A percentile compares a stretch with the other conserved stretches of the same genome.
These are phyloP conservation scores for Sugiyamaella qingdaonensis DNA, from an alignment of 805 yeast genomes.

Conservation along the genomic window DNA sequence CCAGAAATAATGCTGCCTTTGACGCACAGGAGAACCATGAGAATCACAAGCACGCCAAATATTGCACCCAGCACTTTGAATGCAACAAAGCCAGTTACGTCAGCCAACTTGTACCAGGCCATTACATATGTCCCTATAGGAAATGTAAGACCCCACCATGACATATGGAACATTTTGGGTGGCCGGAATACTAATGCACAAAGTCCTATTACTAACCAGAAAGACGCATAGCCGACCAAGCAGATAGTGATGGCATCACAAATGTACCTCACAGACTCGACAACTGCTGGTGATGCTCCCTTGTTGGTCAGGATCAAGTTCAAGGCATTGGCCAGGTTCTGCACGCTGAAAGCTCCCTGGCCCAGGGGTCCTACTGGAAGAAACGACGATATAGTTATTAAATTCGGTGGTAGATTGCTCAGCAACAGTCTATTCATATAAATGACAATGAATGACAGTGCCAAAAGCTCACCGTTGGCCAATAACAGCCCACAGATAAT, in stretches of 20 bases:
- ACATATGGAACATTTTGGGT: constrained; percentile 41
- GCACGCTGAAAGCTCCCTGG: constrained; percentile 71
- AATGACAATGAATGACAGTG: constrained; percentile 51
- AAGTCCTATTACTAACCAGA: constrained; percentile 48
- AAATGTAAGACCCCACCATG: constrained; percentile 88
- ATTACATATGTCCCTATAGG: constrained; percentile 81
- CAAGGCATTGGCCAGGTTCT: constrained; percentile 48
- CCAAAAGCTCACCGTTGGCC: constrained; percentile 63
- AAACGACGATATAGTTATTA: constrained; percentile 56
- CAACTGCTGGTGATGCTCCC: constrained; percentile 23
- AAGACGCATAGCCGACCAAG: constrained; percentile 53
- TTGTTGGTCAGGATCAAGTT: constrained; percentile 22
- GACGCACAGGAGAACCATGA: constrained; percentile 37
- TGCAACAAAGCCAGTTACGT: constrained; percentile 42
- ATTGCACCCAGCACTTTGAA: constrained; percentile 62
- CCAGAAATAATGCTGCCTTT: not conserved
- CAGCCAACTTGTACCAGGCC: constrained; percentile 52
- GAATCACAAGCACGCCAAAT: constrained; percentile 50
- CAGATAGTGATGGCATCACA: constrained; percentile 43
- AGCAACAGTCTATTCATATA: constrained; percentile 57
- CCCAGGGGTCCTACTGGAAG: constrained; percentile 82
- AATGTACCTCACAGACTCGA: constrained; percentile 31
- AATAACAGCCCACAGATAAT: constrained; percentile 56
- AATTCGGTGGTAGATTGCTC: constrained; percentile 53
- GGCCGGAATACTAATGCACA: constrained; percentile 34